Percentiles rank a stretch among this genome's conserved stretches.
Evolutionary conservation across 371 early-diverging fungal genomes (phyloP).

Genomic region (Capillidium rhysosporum): DNA sequence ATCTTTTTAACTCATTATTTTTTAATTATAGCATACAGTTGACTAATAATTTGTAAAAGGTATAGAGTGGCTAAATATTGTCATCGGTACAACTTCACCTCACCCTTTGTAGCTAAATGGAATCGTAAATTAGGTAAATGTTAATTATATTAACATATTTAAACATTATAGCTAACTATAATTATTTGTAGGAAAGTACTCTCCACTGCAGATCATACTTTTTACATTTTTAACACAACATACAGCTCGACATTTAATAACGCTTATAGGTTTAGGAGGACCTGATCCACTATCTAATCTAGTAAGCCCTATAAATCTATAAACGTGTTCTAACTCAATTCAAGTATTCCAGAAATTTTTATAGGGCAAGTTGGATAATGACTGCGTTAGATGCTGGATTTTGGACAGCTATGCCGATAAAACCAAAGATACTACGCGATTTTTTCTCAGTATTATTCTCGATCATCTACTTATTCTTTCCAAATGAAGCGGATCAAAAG

Average conservation of each 20-base stretch:
- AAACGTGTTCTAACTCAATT: slow-evolving; percentile 1
- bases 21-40: slow-evolving; percentile 6
- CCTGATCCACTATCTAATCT: slow-evolving; percentile 5
- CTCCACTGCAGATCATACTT: not conserved
- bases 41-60: not conserved
- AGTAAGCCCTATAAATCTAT: not conserved
- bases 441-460: slow-evolving; percentile 54
- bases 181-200: not conserved
- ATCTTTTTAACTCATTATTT: slow-evolving; percentile 5
- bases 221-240: not conserved
- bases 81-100: slow-evolving; percentile 11
- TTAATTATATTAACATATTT: slow-evolving; percentile 29
- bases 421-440: slow-evolving; percentile 53
- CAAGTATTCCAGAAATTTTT: slow-evolving; percentile 80
- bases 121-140: slow-evolving; percentile 13
- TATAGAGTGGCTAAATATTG: slow-evolving; percentile 7
- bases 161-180: slow-evolving; percentile 21
- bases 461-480: slow-evolving; percentile 62
- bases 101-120: slow-evolving; percentile 13
- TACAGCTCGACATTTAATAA: not conserved
- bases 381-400: slow-evolving; percentile 90
- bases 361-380: slow-evolving; percentile 78
- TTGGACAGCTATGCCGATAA: slow-evolving; percentile 70
- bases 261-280: slow-evolving; percentile 1
- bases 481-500: slow-evolving; percentile 70